Evolutionary conservation across 2,329 filamentous ascomycete genomes (phyloP).

Genomic region (Trichocomaceae sp.): DNA sequence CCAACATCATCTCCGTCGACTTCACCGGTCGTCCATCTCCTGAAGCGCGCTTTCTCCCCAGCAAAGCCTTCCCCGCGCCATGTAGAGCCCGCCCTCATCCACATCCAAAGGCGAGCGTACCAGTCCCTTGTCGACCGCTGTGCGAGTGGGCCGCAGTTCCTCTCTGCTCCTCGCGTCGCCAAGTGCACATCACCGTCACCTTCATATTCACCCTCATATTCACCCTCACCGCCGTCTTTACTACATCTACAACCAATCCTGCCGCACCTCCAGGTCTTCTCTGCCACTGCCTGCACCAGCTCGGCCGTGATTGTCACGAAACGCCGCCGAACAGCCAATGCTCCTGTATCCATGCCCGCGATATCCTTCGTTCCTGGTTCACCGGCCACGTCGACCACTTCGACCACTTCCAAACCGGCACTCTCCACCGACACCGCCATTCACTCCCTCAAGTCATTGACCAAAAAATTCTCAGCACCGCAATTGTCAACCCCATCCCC

Average conservation of each 20-base stretch:
- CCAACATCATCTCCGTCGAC: not conserved
- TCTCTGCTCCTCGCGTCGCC: conserved; percentile 11
- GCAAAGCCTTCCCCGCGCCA: conserved; percentile 8
- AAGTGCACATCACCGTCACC: conserved; percentile 6
- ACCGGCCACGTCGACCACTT: conserved; percentile 18
- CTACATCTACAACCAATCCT: not conserved
- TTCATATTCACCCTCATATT: too few species aligned
- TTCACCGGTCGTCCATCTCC: conserved; percentile 3
- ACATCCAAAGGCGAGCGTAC: conserved; percentile 13
- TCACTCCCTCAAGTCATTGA: conserved; percentile 10
- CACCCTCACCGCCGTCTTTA: too few species aligned
- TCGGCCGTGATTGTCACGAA: not conserved
- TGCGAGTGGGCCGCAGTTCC: conserved; percentile 1
- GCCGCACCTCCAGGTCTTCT: not conserved
- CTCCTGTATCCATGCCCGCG: conserved; percentile 32
- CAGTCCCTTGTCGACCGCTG: conserved; percentile 17
- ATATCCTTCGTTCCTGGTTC: conserved; percentile 28
- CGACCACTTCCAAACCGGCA: conserved; percentile 12
- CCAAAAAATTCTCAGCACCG: conserved; percentile 19
- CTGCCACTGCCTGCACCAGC: conserved; percentile 15
- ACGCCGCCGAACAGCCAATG: not conserved
- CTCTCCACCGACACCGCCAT: conserved; percentile 2
- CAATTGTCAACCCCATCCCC: conserved; percentile 16
- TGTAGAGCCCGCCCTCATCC: conserved; percentile 11
- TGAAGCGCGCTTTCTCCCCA: not conserved